Base-by-base conservation (phyloP, 495 filamentous ascomycete species). In the Lasiosphaeria hispida region DNA sequence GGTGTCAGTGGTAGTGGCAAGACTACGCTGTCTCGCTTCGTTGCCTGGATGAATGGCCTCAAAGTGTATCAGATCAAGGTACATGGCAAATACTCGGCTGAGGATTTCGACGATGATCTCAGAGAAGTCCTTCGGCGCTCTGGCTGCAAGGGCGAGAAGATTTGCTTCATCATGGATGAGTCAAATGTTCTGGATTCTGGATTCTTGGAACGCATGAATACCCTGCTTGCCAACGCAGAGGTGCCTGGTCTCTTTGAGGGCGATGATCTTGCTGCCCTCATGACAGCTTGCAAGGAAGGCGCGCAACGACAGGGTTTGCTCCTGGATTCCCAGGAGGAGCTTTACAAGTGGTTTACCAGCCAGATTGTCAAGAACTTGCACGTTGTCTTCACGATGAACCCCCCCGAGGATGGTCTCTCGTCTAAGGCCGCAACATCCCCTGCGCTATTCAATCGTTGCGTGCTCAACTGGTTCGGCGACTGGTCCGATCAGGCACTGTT, bases 131-230 rank as follows among this genome's bases (percentile, higher is more conserved):
- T 99, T 15, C 89, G 95, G 55, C 83, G 94, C 44, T 92, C 89
- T 60, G 94, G 94, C 48, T 97, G 95, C 77, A 97, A 95, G 74
- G 94, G 94, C 36, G 94, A 99, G 70, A 99, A 97, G 79, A 95
- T 99, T 40, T 97, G 95, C 77, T 99, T 99, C 76, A 95, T 99
- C 75, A 96, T 99, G 94, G 94, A 99, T 64, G 94, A 99, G 78
- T 88, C 92, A 7, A 99, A 99, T 66, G 94, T 99, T 15, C 83
- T 99, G 3, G 94, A 99, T 67, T 99, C 94, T 13, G 94, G 93
- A 37, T 99, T 99, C 85, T 72, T 99, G 60, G 94, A 99, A 71
- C 86, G 95, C 57, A 99, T 99, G 94, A 99, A 99, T 62, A 99
- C 94, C 1, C 79, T 99, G 18, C 85, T 99, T 53, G 94, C 94